Base-by-base conservation (phyloP, 768 basidiomycete genomes). In the Sarcodon sp. region DNA sequence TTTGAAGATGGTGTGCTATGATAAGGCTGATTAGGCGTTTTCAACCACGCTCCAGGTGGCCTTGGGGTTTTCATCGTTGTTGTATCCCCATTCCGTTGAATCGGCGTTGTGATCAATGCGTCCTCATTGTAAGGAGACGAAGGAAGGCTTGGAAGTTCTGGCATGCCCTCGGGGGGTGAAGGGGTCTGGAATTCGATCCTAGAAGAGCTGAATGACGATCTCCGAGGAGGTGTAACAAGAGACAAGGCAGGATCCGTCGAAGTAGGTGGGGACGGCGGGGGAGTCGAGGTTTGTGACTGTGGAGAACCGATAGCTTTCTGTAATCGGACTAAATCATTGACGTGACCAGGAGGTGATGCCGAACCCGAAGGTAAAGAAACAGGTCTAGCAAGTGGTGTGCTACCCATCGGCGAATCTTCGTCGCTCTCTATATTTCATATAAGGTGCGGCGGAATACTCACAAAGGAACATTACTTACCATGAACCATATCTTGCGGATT, bases 141-240 rank as follows among this genome's bases (percentile, higher is more conserved):
- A 2, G 82, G 80, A 3, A 78, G 80, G 13, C 63, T 79, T 10
- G 83, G 83, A 44, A 86, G 74, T 6, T 80, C 80, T 8, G 83
- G 80, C 50, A 83, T 67, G 41, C 68, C 72, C 37, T 65, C 66
- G 1, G 79, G 77, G 32, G 83, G 80, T 1, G 83, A 77, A 7
- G 80, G 82, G 0, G 79, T 83, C 54, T 70, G 64, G 54, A 78
- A 79, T 46, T 76, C 73, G 11, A 68, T 51, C 50, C 66, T 71
- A 8, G 73, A 67, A 32, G 59, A 60, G 46, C 55, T 64, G 41
- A 72, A 66, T 2, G 69, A 69, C 15, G 62, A 53, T 41, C 61
- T 65, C 31, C 67, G 69, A 8, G 74, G 74, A 6, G 78, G 79
- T 1, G 80, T 78, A 37, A 53, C 46, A 34, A 61, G 45, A 16